These are phyloP conservation scores for Chaetomidium leptoderma DNA, from an alignment of 495 filamentous ascomycete genomes.

Conservation along the genomic window DNA sequence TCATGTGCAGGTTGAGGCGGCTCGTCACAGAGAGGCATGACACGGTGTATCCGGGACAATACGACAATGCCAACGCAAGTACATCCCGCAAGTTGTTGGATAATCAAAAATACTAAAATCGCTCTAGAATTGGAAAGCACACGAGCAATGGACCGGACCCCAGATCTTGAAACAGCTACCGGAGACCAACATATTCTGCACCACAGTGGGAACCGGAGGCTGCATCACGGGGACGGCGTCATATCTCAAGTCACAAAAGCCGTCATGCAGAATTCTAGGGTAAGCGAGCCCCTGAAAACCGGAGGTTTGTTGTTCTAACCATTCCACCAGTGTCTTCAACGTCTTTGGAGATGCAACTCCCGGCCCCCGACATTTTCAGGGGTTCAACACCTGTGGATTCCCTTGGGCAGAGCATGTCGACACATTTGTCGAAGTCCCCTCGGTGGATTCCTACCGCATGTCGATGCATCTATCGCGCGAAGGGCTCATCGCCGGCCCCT, in stretches of 20 bases:
- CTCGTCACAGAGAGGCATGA: constrained; percentile 38
- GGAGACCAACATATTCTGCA: constrained; percentile 55
- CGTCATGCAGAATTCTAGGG: constrained; percentile 42
- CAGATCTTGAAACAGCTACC: constrained; percentile 56
- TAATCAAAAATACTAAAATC: background rate
- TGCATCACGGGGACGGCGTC: constrained; percentile 50
- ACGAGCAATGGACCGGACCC: constrained; percentile 56
- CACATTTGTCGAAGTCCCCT: constrained; percentile 51
- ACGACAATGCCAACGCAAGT: constrained; percentile 50
- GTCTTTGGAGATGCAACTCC: constrained; percentile 54
- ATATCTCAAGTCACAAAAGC: constrained; percentile 52
- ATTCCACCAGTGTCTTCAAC: constrained; percentile 44
- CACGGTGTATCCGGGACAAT: constrained; percentile 55
- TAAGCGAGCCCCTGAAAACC: too few relatives aligned
- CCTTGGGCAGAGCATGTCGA: constrained; percentile 56
- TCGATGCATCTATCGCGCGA: constrained; percentile 54
- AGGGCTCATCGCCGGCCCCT: constrained; percentile 57
- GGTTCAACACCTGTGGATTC: constrained; percentile 52
- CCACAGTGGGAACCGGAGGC: constrained; percentile 53
- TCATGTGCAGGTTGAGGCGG: constrained; percentile 45
- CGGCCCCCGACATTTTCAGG: constrained; percentile 51
- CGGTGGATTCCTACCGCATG: constrained; percentile 49
- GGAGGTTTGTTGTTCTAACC: too few relatives aligned
- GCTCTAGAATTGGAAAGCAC: constrained; percentile 52
- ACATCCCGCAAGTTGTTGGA: background rate